Conservation (phyloP, 176 grass and related monocot genomes). For the Areca catechu region DNA sequence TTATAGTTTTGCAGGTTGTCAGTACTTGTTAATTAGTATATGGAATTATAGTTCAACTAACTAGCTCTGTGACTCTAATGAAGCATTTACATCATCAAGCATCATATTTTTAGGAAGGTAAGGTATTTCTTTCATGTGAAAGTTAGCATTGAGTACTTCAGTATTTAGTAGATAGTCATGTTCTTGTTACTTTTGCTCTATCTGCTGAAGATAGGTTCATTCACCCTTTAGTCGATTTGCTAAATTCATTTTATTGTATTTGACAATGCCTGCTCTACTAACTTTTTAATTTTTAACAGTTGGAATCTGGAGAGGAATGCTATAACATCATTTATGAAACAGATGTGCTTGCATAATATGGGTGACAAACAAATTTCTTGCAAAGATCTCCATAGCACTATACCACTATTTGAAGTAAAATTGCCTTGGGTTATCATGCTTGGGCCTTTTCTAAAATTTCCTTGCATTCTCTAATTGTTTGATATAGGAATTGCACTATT, state of each 20-base stretch:
- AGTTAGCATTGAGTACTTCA: too few species aligned
- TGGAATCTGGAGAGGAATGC: not conserved
- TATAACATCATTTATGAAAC: conserved; percentile 1
- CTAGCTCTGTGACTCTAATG: conserved; percentile 19
- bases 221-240: too few species aligned
- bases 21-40: conserved; percentile 17
- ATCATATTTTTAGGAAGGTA: conserved; percentile 4
- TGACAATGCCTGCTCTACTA: not conserved
- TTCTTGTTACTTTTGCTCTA: not conserved
- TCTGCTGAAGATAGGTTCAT: not conserved
- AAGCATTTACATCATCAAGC: conserved; percentile 19
- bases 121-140: not conserved
- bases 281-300: conserved; percentile 1
- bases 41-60: conserved; percentile 14
- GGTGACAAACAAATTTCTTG: too few species aligned
- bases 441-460: too few species aligned
- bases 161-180: too few species aligned
- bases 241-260: not conserved
- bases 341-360: too few species aligned
- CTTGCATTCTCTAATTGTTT: too few species aligned
- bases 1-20: conserved; percentile 32
- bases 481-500: too few species aligned
- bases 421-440: too few species aligned
- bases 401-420: too few species aligned
- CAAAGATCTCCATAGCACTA: too few species aligned